Evolutionary conservation across 2,329 filamentous ascomycete species (phyloP).

Genomic region (Apiospora malaysiana): DNA sequence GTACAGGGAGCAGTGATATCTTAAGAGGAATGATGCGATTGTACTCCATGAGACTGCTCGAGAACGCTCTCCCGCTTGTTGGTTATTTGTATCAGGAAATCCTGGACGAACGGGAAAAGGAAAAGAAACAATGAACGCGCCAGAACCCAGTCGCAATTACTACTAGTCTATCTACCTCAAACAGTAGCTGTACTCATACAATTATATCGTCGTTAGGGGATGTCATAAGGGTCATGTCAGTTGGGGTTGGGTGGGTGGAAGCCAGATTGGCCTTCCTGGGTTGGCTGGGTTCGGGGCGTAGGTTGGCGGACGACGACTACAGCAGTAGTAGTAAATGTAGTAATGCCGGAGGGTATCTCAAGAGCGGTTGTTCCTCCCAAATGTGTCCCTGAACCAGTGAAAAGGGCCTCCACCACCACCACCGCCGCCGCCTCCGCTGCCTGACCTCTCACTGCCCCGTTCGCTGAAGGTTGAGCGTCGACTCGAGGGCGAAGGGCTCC

Average conservation of each 20-base stretch:
- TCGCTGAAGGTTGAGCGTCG: conserved; percentile 36
- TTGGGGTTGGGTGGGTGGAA: background rate
- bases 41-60: background rate
- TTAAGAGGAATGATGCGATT: background rate
- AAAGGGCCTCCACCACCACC: conserved; percentile 47
- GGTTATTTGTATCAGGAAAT: background rate
- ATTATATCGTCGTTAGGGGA: conserved; percentile 10
- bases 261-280: background rate
- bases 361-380: conserved; percentile 35
- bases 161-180: background rate
- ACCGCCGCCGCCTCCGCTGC: conserved; percentile 41
- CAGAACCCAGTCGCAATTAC: conserved; percentile 13
- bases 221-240: background rate
- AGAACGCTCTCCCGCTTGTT: background rate
- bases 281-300: background rate
- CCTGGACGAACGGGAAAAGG: background rate
- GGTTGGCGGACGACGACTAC: background rate
- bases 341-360: background rate
- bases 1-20: background rate
- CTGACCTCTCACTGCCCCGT: conserved; percentile 28
- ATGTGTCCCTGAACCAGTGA: conserved; percentile 51
- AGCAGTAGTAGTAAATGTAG: background rate
- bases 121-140: background rate
- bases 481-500: conserved; percentile 36
- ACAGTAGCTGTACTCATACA: conserved; percentile 10